Base-by-base conservation (phyloP, 805 yeast genomes). In the Yamadazyma philogaea region DNA sequence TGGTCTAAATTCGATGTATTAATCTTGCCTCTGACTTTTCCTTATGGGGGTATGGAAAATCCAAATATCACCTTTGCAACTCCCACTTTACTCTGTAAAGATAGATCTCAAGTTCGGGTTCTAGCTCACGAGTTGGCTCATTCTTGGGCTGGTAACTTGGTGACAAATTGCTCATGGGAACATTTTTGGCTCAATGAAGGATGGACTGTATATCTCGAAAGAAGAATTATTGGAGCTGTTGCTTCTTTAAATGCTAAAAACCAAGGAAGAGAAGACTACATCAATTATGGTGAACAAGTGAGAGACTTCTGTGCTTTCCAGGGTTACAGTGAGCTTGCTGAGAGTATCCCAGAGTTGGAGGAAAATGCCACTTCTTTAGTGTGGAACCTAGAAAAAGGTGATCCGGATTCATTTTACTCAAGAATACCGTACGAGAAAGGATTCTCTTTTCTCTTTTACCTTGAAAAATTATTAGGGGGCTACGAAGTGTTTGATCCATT, bases 21-120 rank as follows among this genome's bases (percentile, higher is more conserved):
- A 44, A 58, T 64, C n/a, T 45, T 64, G 16, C 68, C 68, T 0
- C 32, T 47, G 28, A 53, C 60, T 31, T 64, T 62, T 45, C 69
- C 69, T 3, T 64, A 63, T 42, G 69, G 69, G 15, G 69, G 68
- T n/a, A 64, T 64, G 69, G 69, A 64, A 37, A 64, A 59, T 43
- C 69, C 69, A 22, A 62, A 62, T 42, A 48, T 61, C 43, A 61
- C 67, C 7, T 62, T 57, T 42, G 61, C 61, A 45, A 63, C 69
- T 5, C 67, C 68, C 0, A 63, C 68, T 3, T 52, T 64, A 40
- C 56, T 64, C 30, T 53, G 64, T 46, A 55, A 56, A 31, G 69
- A 64, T 49, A 49, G 68, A 37, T 59, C 67, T 10, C 66, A 63
- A 46, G 62, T 61, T 18, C 54, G 51, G 31, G 69, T 64, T 5